Conservation (phyloP, 1,284 basidiomycete genomes). For the Irpex sp. region DNA sequence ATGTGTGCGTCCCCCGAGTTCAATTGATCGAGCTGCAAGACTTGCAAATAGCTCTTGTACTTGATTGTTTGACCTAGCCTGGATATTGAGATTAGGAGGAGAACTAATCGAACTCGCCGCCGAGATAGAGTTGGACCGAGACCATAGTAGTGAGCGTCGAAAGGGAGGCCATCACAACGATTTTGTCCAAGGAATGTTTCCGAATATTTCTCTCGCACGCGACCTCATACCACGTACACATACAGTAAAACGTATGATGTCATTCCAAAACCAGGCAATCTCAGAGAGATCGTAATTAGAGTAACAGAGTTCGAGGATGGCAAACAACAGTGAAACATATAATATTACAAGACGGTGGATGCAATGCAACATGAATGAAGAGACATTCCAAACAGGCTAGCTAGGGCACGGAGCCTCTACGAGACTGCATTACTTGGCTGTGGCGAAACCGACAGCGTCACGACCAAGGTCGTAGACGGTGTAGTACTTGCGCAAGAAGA, state of each 20-base stretch:
- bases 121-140: neutral
- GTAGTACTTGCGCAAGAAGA: slow-evolving; percentile 88
- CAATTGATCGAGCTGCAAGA: neutral
- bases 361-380: neutral
- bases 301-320: neutral
- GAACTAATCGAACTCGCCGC: neutral
- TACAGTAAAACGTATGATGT: no score
- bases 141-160: neutral
- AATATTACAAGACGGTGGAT: neutral
- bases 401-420: neutral
- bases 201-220: no score
- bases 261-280: neutral
- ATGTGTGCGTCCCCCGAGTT: neutral
- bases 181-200: neutral
- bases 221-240: no score
- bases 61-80: neutral
- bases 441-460: slow-evolving; percentile 87
- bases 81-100: neutral
- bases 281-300: neutral
- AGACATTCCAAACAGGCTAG: neutral
- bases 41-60: neutral
- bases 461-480: slow-evolving; percentile 90
- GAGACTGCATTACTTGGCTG: slow-evolving; percentile 17
- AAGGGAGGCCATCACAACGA: neutral
- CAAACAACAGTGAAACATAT: neutral